These are phyloP conservation scores for Byssothecium circinans DNA, from an alignment of 2,329 filamentous ascomycete species.

Conservation along the genomic window DNA sequence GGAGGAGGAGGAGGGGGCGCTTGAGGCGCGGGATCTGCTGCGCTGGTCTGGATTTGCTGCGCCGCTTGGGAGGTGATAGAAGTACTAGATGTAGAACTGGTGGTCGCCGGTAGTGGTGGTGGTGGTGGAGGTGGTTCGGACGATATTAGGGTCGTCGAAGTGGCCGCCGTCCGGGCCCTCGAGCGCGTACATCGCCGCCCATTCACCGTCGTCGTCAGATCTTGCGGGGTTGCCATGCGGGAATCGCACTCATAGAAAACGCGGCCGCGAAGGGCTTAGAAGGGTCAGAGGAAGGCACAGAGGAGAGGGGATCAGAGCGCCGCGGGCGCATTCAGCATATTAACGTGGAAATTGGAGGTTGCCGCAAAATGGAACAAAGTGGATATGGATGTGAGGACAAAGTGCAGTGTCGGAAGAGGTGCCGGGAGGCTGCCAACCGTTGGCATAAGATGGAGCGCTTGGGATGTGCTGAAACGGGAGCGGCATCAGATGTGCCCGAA, in stretches of 20 bases:
- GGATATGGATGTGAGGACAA: conserved; percentile 26
- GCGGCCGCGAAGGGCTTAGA: conserved; percentile 27
- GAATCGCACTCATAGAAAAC: conserved; percentile 36
- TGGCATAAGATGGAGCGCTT: conserved; percentile 39
- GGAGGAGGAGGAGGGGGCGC: conserved; percentile 16
- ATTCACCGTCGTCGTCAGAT: conserved; percentile 42
- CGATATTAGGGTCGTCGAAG: conserved; percentile 19
- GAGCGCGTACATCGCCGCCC: conserved; percentile 45
- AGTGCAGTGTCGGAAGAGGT: conserved; percentile 26
- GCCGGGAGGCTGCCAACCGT: conserved; percentile 37
- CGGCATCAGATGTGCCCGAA: conserved; percentile 39
- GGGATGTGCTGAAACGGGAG: conserved; percentile 38
- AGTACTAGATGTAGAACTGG: conserved; percentile 23
- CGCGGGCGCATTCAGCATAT: conserved; percentile 41
- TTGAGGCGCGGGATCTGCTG: conserved; percentile 16
- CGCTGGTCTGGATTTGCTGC: conserved; percentile 26
- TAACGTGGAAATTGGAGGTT: conserved; percentile 32
- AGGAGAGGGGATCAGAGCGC: conserved; percentile 33
- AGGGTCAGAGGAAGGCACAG: conserved; percentile 33
- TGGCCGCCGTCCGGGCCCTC: conserved; percentile 34
- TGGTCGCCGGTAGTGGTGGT: conserved; percentile 7
- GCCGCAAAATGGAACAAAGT: conserved; percentile 26
- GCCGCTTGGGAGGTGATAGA: conserved; percentile 23
- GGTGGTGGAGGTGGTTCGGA: conserved; percentile 7
- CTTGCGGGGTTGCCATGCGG: conserved; percentile 44